phyloP scores from a whole-genome alignment of 257 asterid genomes.

The Gentiana straminea region DNA sequence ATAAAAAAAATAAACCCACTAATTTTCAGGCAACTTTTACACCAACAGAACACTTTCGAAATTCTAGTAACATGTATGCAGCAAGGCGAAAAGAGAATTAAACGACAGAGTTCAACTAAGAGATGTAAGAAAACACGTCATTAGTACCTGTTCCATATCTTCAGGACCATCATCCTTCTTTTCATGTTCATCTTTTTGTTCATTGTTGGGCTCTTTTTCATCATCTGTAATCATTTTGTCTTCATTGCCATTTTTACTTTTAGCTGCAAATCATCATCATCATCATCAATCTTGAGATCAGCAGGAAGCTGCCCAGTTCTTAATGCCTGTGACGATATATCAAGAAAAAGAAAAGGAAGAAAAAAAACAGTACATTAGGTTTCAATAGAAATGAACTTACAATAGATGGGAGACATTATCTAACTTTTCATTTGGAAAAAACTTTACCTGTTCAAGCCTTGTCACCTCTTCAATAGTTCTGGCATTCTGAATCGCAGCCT shows the following conservation, averaged over 20 bases:
- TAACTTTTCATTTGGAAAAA: slow-evolving; percentile 6
- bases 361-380: background rate
- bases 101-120: background rate
- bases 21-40: background rate
- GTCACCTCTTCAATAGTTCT: slow-evolving; percentile 99
- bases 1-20: background rate
- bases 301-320: slow-evolving; percentile 95
- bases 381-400: slow-evolving; percentile 2
- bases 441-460: slow-evolving; percentile 91
- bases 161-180: slow-evolving; percentile 47
- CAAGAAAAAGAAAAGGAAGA: background rate
- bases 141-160: slow-evolving; percentile 72
- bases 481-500: slow-evolving; percentile 98
- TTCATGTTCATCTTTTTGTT: slow-evolving; percentile 29
- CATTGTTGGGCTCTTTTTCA: slow-evolving; percentile 27
- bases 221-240: slow-evolving; percentile 49
- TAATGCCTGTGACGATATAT: slow-evolving; percentile 48
- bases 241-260: slow-evolving; percentile 32
- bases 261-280: slow-evolving; percentile 21
- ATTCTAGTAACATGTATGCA: background rate
- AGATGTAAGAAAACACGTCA: background rate
- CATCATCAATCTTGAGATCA: slow-evolving; percentile 44
- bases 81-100: background rate
- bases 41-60: no score
- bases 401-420: background rate